Evolutionary conservation across 306 rosid species (phyloP), one percentile per base, ranked within the genome.

Genomic region (Hippophae gyantsensis): DNA sequence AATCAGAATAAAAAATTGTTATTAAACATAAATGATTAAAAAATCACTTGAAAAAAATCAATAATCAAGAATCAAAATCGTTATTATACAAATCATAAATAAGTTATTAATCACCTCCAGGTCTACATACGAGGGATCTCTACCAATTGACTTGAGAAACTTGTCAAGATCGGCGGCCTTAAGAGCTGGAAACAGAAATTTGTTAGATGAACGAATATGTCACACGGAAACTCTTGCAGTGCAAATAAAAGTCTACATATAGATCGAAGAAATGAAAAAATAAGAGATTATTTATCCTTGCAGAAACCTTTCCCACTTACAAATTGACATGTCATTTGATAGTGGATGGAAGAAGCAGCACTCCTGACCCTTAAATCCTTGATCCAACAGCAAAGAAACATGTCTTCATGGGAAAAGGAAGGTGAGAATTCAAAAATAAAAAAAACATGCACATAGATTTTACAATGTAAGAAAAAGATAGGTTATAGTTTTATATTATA

Each of bases 261-360:
- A 58, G 38, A 44, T 46, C 48, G 52, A 25, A 27, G 42, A 54
- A 13, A 49, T 7, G 50, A n/a, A 49, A 66, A 54, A 13, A 7
- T 6, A 58, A 46, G 6, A 51, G 5, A 50, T 8, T 6, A 9
- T 12, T 54, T 58, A 40, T 12, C 18, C 25, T 11, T 18, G 50
- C 7, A 18, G 11, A 67, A 59, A 67, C 25, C 48, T 40, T 64
- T 50, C 71, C 72, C 66, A 74, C 99, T 86, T 77, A 93, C 97
- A 76, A 68, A 93, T 82, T 56, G 99, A 80, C 74, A 76, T 67
- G 68, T 93, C 99, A 77, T 93, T 88, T 10, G 97, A 84, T 60
- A 93, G 48, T 45, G 99, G 99, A 64, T 93, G 99, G 80, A 93
- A 93, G 82, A 86, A 84, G 73, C 96, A 88, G 52, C 48, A 69